Evolutionary conservation across 192 early-diverging fungal species (phyloP), one percentile per base, ranked within the genome.

Genomic region (Umbelopsis sp.): DNA sequence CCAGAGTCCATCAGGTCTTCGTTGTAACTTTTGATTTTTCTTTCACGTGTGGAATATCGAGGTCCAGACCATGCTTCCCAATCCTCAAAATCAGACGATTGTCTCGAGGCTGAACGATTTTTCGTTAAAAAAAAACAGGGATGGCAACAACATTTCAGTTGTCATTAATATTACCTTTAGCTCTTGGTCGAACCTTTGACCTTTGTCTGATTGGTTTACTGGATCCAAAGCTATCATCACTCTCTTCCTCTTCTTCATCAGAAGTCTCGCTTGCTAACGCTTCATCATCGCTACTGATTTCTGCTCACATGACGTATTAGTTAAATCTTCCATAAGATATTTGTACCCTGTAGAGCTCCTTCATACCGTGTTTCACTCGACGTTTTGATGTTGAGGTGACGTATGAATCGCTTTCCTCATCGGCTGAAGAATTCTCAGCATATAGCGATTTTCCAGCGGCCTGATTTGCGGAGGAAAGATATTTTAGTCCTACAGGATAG

Each of bases 1-100:
- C 72, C 71, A 5, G 55, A 61, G 0, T 12, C 46, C 73, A 72
- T 68, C 66, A 47, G 44, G 16, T 83, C 82, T 68, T 79, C 79
- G 44, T 72, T 71, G 65, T 75, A 78, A 35, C 49, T 75, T 20
- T 35, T 71, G n/a, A 69, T 49, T 2, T 58, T 78, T 23, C 69
- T 23, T 11, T 33, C 61, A 37, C 78, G 61, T 20, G 69, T 71
- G 16, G 71, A 81, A 47, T 77, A 77, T 30, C 72, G 51, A 11
- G 55, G 55, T 27, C 27, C 27, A 15, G 55, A 61, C 55, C 55
- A 61, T 18, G 55, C n/a, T 15, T 30, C 33, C 55, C 55, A 61
- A 33, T 61, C 55, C 33, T 61, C 55, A 33, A 61, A 18, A 61
- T 61, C 55, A 61, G 55, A 61, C 2, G 55, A 11, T 12, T 25